Evolutionary conservation across 208 protist species (phyloP), one percentile per base, ranked within the genome.

Genomic region (Acanthamoeba healyi): DNA sequence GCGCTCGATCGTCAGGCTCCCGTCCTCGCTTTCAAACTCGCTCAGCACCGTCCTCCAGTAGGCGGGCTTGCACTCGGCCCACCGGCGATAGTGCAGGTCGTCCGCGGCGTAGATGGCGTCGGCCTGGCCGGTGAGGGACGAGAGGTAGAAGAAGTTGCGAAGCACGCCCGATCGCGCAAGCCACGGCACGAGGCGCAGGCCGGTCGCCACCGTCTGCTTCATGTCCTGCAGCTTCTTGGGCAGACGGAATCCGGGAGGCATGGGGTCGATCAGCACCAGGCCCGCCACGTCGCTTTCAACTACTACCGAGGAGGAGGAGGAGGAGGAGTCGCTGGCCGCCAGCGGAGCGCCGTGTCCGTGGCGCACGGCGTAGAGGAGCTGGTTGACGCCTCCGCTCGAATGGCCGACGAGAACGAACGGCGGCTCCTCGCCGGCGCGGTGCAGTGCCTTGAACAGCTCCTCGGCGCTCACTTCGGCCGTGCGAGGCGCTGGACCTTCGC

Each of bases 321-420:
- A n/a, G n/a, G n/a, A n/a, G n/a, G n/a, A n/a, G 29, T 4, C 14
- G 34, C 14, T 72, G n/a, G 3, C 44, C 4, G 44, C 44, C 7
- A 12, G 7, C 7, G 44, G 7, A 9, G 29, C 29, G 9, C 14
- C 9, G 67, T 2, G 67, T 5, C 67, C 67, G 38, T 77, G 15
- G 38, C 38, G 24, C 9, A n/a, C 67, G 67, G 67, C 79, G 36
- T 61, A 88, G 49, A 40, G 10, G n/a, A 88, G 46, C 22, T 29
- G 29, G 49, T 88, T 56, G 79, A 88, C 42, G 36, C 46, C 79
- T 5, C 79, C 79, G 29, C 79, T 88, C n/a, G 79, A 88, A 24
- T 61, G 79, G 36, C 79, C 79, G 26, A 88, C 79, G n/a, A 88
- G 49, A 15, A 88, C 29, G n/a, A 63, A 88, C 7, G 79, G 79